Evolutionary conservation across 768 basidiomycete genomes (phyloP).

Genomic region (Lentinula aciculospora): DNA sequence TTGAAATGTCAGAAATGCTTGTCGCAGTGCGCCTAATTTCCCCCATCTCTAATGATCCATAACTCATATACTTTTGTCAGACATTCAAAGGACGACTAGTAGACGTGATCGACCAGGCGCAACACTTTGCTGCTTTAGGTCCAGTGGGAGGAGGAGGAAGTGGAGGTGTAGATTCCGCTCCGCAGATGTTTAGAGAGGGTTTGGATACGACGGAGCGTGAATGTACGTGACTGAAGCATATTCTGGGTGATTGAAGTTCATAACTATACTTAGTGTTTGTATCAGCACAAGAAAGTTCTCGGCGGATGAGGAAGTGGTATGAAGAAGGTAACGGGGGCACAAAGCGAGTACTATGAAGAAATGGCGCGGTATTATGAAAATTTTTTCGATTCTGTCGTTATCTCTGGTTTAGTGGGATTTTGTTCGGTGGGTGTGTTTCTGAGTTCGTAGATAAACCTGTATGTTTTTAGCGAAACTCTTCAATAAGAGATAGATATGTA

Average conservation of each 20-base stretch:
- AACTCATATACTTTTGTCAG: conserved; percentile 28
- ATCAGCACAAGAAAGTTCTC: conserved; percentile 78
- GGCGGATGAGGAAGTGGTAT: conserved; percentile 78
- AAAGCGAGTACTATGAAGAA: conserved; percentile 16
- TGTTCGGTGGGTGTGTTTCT: conserved; percentile 25
- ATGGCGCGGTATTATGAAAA: conserved; percentile 14
- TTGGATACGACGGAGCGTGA: conserved; percentile 92
- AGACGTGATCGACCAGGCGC: conserved; percentile 84
- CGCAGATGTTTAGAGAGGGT: conserved; percentile 79
- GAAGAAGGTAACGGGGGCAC: conserved; percentile 56
- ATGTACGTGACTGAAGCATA: conserved; percentile 48
- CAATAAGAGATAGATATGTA: neutral
- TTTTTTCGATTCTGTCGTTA: conserved; percentile 22
- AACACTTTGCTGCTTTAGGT: conserved; percentile 76
- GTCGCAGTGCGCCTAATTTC: conserved; percentile 44
- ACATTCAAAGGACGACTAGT: conserved; percentile 71
- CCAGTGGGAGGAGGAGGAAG: conserved; percentile 48
- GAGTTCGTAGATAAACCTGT: conserved; percentile 67
- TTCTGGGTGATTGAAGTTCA: neutral
- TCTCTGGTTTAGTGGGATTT: conserved; percentile 2
- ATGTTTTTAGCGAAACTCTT: conserved; percentile 5
- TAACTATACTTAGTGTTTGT: conserved; percentile 58
- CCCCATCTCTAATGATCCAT: neutral
- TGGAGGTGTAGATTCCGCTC: conserved; percentile 44
- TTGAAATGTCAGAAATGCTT: conserved; percentile 67